Evolutionary conservation across 495 filamentous ascomycete genomes (phyloP).

Genomic region (Melanomma pulvis-pyrius): DNA sequence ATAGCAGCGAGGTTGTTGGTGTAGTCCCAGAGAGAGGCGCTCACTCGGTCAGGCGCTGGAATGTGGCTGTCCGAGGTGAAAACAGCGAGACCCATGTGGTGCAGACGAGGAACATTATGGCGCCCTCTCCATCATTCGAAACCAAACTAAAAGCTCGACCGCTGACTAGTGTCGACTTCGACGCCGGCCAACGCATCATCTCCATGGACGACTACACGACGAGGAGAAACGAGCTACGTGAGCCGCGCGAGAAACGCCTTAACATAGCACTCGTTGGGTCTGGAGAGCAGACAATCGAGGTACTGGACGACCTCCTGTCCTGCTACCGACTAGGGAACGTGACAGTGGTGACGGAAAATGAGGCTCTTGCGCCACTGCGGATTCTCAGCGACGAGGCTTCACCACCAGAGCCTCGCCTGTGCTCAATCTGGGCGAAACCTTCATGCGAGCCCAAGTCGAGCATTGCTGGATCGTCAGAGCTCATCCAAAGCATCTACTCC

Average conservation of each 20-base stretch:
- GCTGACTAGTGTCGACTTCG: slow-evolving; percentile 20
- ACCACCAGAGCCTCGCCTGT: slow-evolving; percentile 22
- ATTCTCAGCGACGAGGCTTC: background rate
- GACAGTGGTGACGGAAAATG: slow-evolving; percentile 24
- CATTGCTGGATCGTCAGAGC: slow-evolving; percentile 5
- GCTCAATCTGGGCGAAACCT: slow-evolving; percentile 26
- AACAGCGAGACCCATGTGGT: slow-evolving; percentile 14
- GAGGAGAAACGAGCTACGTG: slow-evolving; percentile 11
- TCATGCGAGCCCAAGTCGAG: slow-evolving; percentile 2
- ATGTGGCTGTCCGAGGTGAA: slow-evolving; percentile 13
- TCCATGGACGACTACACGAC: slow-evolving; percentile 18
- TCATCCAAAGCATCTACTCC: slow-evolving; percentile 24
- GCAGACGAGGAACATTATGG: slow-evolving; percentile 17
- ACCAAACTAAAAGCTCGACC: background rate
- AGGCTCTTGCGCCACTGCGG: slow-evolving; percentile 16
- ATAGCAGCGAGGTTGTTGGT: slow-evolving; percentile 16
- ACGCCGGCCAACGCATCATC: slow-evolving; percentile 26
- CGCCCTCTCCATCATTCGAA: slow-evolving; percentile 7
- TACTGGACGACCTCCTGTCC: slow-evolving; percentile 23
- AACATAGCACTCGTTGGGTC: slow-evolving; percentile 24
- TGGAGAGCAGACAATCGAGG: slow-evolving; percentile 15
- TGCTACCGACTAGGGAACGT: slow-evolving; percentile 25
- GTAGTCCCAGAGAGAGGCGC: slow-evolving; percentile 12
- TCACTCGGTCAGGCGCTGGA: slow-evolving; percentile 15
- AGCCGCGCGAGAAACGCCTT: background rate